Conservation (phyloP, 768 basidiomycete genomes). For the Galerina marginata region DNA sequence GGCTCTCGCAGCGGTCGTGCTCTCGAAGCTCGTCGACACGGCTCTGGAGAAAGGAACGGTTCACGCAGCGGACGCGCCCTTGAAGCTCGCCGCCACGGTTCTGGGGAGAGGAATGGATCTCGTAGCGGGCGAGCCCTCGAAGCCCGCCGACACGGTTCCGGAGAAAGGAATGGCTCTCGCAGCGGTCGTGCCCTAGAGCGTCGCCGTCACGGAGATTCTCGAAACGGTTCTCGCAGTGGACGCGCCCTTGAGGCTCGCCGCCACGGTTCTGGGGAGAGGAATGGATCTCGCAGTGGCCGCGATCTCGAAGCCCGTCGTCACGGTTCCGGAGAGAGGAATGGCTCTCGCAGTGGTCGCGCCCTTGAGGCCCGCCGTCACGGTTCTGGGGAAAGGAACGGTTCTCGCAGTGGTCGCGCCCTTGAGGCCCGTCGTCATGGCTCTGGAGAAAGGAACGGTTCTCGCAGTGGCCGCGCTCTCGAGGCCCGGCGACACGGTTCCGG, state of each 20-base stretch:
- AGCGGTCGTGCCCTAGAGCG: not conserved
- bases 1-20: slow-evolving; percentile 10
- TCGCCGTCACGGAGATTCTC: slow-evolving; percentile 19
- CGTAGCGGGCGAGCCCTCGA: not conserved
- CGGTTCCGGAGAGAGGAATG: slow-evolving; percentile 10
- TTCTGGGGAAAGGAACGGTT: slow-evolving; percentile 7
- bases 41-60: slow-evolving; percentile 10
- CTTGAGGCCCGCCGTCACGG: slow-evolving; percentile 15
- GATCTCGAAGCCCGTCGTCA: slow-evolving; percentile 11
- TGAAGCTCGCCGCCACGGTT: slow-evolving; percentile 18
- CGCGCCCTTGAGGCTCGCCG: slow-evolving; percentile 19
- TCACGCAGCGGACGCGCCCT: slow-evolving; percentile 12
- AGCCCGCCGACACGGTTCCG: too few relatives aligned
- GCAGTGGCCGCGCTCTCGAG: slow-evolving; percentile 1
- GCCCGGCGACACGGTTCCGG: not conserved
- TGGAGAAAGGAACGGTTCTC: slow-evolving; percentile 5
- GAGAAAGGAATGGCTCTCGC: too few relatives aligned
- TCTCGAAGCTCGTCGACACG: slow-evolving; percentile 16
- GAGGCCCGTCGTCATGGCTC: slow-evolving; percentile 16
- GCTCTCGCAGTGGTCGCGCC: slow-evolving; percentile 8
- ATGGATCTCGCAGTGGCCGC: slow-evolving; percentile 6
- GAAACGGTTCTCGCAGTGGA: slow-evolving; percentile 4
- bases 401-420: slow-evolving; percentile 9
- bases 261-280: slow-evolving; percentile 14
- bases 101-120: slow-evolving; percentile 7